These are phyloP conservation scores for Mortierella claussenii DNA, from an alignment of 192 early-diverging fungal genomes.

Conservation along the genomic window DNA sequence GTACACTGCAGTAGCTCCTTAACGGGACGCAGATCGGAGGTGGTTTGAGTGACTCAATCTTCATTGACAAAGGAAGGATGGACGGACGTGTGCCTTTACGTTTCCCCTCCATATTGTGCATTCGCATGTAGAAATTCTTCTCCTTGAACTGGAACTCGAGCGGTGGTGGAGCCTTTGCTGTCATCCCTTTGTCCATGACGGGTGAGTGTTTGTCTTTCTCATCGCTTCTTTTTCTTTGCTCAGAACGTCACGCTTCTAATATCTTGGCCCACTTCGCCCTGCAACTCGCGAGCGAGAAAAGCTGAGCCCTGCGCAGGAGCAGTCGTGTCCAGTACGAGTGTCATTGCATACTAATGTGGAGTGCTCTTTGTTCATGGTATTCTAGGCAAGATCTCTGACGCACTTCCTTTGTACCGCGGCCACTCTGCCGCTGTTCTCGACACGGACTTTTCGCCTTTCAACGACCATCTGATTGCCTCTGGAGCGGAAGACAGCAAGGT, in stretches of 20 bases:
- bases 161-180: conserved; percentile 96
- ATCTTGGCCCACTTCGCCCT: neutral
- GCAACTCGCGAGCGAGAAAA: neutral
- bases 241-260: conserved; percentile 17
- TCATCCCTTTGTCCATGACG: conserved; percentile 81
- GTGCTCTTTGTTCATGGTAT: too few relatives aligned
- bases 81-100: too few relatives aligned
- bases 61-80: too few relatives aligned
- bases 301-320: too few relatives aligned
- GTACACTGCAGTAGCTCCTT: too few relatives aligned
- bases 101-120: neutral
- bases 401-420: conserved; percentile 90
- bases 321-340: too few relatives aligned
- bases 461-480: conserved; percentile 95
- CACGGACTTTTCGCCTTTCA: conserved; percentile 98
- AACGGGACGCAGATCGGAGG: too few relatives aligned
- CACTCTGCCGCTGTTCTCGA: conserved; percentile 96
- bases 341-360: too few relatives aligned
- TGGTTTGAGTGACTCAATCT: too few relatives aligned
- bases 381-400: conserved; percentile 89
- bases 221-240: neutral
- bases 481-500: conserved; percentile 87
- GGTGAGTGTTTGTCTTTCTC: conserved; percentile 53
- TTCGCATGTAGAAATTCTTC: conserved; percentile 68
- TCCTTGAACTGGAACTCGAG: conserved; percentile 84